Evolutionary conservation across 1,284 basidiomycete species (phyloP), one percentile per base, ranked within the genome.

Genomic region (Phenoliferia sp.): DNA sequence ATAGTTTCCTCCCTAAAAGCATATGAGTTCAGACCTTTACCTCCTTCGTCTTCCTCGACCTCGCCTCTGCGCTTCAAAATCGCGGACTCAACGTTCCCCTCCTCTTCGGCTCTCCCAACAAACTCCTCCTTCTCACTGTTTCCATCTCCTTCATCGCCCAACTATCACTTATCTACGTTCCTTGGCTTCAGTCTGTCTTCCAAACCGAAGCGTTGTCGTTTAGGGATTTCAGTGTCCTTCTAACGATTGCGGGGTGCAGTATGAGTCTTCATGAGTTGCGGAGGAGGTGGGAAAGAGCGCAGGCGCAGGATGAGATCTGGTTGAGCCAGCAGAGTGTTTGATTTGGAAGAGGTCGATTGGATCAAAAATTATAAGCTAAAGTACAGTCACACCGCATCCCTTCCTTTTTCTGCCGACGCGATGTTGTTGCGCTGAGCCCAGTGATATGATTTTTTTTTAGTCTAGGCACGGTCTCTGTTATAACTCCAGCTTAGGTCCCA

Each of bases 11-110:
- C 26, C 22, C 28, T 54, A 26, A 19, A 26, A 7, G 5, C 19
- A 6, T 19, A 52, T 52, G 9, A n/a, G 35, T 35, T 12, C 75
- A 94, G 93, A 98, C 94, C 4, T 99, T 99, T 79, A 92, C 93
- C 22, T 90, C 87, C 77, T 98, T 98, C 80, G 95, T 99, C 66
- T 90, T 98, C 83, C 87, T 99, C 67, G 95, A 98, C 80, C 86
- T 99, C 50, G 90, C 93, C 1, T 95, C 92, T 29, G 95, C 95
- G 0, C 80, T 97, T 26, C 95, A 98, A 79, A 96, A 93, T 79
- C 89, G 95, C 57, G 93, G 94, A 10, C 84, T 96, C 10, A 87
- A 88, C 28, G 73, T 73, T 9, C 70, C 74, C 7, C 73, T 73
- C 55, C 28, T 70, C 33, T 92, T 90, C 73, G 86, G 86, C 12